Evolutionary conservation across 2,329 filamentous ascomycete species (phyloP).

Genomic region (Aureobasidium sp.): DNA sequence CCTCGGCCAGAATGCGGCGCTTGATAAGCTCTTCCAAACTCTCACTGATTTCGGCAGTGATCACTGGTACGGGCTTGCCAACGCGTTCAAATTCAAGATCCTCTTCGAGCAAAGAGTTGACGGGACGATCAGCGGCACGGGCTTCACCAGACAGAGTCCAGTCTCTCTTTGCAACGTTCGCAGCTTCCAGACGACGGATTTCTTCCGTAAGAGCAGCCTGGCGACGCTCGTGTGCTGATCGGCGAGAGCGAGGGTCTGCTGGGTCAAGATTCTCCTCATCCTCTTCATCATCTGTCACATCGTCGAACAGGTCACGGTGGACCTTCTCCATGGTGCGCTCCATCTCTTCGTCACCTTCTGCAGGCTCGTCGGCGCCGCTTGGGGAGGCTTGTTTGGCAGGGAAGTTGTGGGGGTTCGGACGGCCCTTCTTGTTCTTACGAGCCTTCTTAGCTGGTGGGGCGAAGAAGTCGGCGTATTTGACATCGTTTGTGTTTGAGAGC

Average conservation of each 20-base stretch:
- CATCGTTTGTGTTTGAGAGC: constrained; percentile 71
- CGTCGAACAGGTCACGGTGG: constrained; percentile 83
- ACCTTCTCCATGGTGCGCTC: constrained; percentile 80
- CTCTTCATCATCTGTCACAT: constrained; percentile 57
- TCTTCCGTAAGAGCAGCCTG: constrained; percentile 82
- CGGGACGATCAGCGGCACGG: constrained; percentile 68
- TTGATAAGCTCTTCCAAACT: constrained; percentile 93
- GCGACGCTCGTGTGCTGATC: constrained; percentile 77
- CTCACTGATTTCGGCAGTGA: constrained; percentile 85
- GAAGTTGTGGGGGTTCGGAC: constrained; percentile 50
- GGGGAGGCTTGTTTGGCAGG: constrained; percentile 32
- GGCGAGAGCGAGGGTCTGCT: constrained; percentile 63
- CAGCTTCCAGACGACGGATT: constrained; percentile 84
- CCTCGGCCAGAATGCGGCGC: constrained; percentile 76
- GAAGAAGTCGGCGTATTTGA: constrained; percentile 92
- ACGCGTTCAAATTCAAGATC: constrained; percentile 93
- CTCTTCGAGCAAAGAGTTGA: constrained; percentile 89
- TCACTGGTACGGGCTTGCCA: constrained; percentile 89
- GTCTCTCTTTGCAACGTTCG: constrained; percentile 79
- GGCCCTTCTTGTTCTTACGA: constrained; percentile 48
- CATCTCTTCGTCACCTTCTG: constrained; percentile 55
- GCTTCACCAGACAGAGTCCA: constrained; percentile 92
- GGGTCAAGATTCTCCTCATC: constrained; percentile 58
- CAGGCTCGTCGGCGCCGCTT: constrained; percentile 36
- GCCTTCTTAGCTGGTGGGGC: constrained; percentile 65